Base-by-base conservation (phyloP, 2,329 filamentous ascomycete genomes). In the Venturia nashicola region DNA sequence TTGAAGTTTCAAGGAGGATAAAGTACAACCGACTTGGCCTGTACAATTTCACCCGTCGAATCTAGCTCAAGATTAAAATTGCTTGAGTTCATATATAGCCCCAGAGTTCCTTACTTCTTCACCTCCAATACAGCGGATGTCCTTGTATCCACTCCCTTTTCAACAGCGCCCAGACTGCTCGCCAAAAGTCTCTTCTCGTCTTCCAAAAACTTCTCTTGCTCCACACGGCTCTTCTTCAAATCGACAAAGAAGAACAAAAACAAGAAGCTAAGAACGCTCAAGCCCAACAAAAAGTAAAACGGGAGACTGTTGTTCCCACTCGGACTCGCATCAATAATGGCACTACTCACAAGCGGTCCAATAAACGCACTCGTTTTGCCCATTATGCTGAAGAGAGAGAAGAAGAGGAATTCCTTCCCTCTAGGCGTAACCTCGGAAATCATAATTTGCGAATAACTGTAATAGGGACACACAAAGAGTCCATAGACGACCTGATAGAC, bases 381-480 rank as follows among this genome's bases (percentile, higher is more conserved):
- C 36, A 88, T 82, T 68, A 88, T 86, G 66, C 81, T 85, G 73
- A 88, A 88, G 1, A 89, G 73, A 59, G 79, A 82, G 78, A 89
- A 89, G 77, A 89, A 89, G 12, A 89, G 75, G 68, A 87, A 88
- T 67, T 88, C 86, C 69, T 87, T 84, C 44, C 86, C 86, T 6
- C 83, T 78, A 0, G 86, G 86, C 0, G 85, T 87, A 2, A 89
- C 84, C 68, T 87, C 86, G 2, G 81, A 84, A 67, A 89, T 89
- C 81, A 89, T 86, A 68, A 86, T 88, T 70, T 88, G 86, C 0
- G 81, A 83, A 72, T 89, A 89, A 59, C 82, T 84, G 72, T 88
- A 88, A 85, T 85, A 88, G 0, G 86, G 85, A 67, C 85, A 87
- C 7, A 88, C 83, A 59, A 87, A 80, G 0, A 89, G 75, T 0